Base-by-base conservation (phyloP, 495 filamentous ascomycete genomes). In the Xylaria nigripes region DNA sequence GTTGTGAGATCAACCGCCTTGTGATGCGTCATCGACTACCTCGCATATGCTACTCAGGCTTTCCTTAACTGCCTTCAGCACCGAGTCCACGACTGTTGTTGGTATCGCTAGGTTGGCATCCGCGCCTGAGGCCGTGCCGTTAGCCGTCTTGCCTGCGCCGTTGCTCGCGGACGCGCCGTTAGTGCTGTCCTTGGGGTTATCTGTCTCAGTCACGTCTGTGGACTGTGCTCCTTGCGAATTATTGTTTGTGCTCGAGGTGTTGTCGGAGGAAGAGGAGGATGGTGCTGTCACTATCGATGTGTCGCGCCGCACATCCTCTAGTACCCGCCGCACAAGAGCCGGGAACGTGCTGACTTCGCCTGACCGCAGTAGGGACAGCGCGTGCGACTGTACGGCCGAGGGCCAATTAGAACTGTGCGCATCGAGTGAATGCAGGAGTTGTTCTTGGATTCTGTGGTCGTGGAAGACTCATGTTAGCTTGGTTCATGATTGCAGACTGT, bases 291-390 rank as follows among this genome's bases (percentile, higher is more conserved):
- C 58, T 0, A n/a, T n/a, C n/a, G n/a, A n/a, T n/a, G 72, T 75
- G 52, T 79, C 77, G n/a, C 68, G 64, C 19, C 70, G 72, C 57
- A 81, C 72, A 61, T 80, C 77, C 29, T 76, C 75, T 51, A 81
- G 61, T 6, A 81, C 77, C 46, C 72, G 75, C 16, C 65, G 65
- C 34, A 81, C 68, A 8, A 81, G 75, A 19, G 67, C 70, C 0
- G 76, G 77, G 61, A 78, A 81, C 9, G 71, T 78, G 49, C 70
- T 71, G 22, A 72, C 63, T 45, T 79, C 75, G 65, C 77, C 78
- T 9, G 68, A 72, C 50, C 78, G 76, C 21, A 81, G 73, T 48
- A 81, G 71, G 19, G 70, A 24, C 18, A 80, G 68, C 30, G 77
- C 78, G 68, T 78, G 73, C 40, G 61, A 58, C 50, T 78, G 74